A percentile compares a stretch with the other conserved stretches of the same genome.
Conservation (phyloP, 768 basidiomycete species). For the Tephrocybe sp. region DNA sequence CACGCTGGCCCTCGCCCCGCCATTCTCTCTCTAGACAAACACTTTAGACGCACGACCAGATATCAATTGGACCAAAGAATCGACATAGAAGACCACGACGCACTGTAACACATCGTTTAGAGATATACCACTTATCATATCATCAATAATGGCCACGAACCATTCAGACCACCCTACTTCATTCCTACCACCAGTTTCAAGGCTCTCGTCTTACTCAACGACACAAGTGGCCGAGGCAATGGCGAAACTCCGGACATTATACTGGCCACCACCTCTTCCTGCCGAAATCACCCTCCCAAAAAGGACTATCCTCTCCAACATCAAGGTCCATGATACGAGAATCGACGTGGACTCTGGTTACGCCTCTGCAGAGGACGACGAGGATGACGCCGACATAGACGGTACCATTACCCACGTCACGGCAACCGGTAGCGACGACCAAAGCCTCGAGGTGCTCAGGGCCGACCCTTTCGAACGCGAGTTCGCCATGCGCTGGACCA, state of each 20-base stretch:
- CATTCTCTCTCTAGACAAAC: conserved; percentile 21
- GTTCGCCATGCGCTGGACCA: conserved; percentile 73
- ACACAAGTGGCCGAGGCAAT: conserved; percentile 39
- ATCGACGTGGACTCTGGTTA: conserved; percentile 73
- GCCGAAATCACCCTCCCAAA: conserved; percentile 27
- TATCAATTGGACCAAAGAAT: conserved; percentile 3
- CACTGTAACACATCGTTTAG: conserved; percentile 8
- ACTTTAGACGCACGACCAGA: conserved; percentile 2
- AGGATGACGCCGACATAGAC: conserved; percentile 33
- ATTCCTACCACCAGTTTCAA: conserved; percentile 56
- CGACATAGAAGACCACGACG: conserved; percentile 11
- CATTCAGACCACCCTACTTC: conserved; percentile 26
- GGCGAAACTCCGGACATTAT: conserved; percentile 44
- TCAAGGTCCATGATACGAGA: conserved; percentile 37
- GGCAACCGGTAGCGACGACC: conserved; percentile 20
- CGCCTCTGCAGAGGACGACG: conserved; percentile 68
- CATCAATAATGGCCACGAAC: conserved; percentile 15
- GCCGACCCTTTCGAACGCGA: conserved; percentile 65
- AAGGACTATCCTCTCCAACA: conserved; percentile 22
- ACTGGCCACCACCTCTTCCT: conserved; percentile 40
- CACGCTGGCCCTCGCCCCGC: conserved; percentile 43
- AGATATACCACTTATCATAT: conserved; percentile 5
- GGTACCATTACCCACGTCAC: conserved; percentile 10
- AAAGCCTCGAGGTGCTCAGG: conserved; percentile 43
- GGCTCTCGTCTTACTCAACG: conserved; percentile 33